Conservation (phyloP, 208 protist species). For the Cochliopodium minus region DNA sequence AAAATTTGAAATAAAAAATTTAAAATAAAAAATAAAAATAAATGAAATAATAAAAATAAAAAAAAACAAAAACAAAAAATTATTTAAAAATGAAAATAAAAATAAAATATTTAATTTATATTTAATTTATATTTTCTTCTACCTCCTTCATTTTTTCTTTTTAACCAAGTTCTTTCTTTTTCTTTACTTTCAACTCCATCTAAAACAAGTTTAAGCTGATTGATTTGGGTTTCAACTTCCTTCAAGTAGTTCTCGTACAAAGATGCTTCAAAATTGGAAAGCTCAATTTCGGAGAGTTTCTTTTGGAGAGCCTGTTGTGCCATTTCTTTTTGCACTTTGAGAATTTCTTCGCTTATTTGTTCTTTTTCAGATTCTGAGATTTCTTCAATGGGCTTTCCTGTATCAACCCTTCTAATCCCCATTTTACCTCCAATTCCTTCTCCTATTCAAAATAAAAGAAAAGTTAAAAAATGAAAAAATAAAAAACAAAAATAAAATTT, state of each 20-base stretch:
- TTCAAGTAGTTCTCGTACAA: slow-evolving; percentile 15
- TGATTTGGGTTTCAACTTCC: slow-evolving; percentile 11
- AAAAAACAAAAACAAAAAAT: too few relatives aligned
- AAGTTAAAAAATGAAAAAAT: too few relatives aligned
- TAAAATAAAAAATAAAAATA: too few relatives aligned
- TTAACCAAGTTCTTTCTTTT: slow-evolving; percentile 57
- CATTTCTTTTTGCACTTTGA: slow-evolving; percentile 19
- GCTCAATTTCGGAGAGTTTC: slow-evolving; percentile 22
- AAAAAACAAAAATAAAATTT: too few relatives aligned
- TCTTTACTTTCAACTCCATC: slow-evolving; percentile 48
- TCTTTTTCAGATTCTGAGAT: slow-evolving; percentile 58
- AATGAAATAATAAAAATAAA: too few relatives aligned
- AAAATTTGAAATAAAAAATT: too few relatives aligned
- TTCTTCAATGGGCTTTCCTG: slow-evolving; percentile 56
- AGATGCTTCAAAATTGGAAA: slow-evolving; percentile 17
- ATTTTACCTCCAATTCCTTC: too few relatives aligned
- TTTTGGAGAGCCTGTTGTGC: slow-evolving; percentile 16
- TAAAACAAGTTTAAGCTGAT: slow-evolving; percentile 1
- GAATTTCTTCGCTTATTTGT: slow-evolving; percentile 40
- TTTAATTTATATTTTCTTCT: too few relatives aligned
- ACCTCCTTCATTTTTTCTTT: slow-evolving; percentile 57
- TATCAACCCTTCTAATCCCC: too few relatives aligned
- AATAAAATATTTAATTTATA: too few relatives aligned
- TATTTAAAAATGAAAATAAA: too few relatives aligned
- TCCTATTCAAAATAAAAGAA: too few relatives aligned